phyloP scores from a whole-genome alignment of 352 stramenopile genomes.

The Detonula confervacea region DNA sequence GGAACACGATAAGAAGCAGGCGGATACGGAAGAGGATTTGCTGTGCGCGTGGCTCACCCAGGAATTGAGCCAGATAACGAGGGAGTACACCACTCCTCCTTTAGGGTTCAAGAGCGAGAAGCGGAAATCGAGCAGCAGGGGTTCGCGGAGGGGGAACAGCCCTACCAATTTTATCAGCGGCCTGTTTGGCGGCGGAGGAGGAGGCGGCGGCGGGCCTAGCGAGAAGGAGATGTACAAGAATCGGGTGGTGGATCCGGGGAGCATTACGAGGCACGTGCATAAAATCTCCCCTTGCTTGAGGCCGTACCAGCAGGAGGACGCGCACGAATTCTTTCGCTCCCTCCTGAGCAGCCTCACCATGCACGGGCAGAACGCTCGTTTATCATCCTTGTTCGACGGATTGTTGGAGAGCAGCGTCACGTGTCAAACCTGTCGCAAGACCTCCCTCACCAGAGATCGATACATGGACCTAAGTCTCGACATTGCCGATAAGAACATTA shows the following conservation, averaged over 20 bases:
- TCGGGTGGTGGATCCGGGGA: conserved; percentile 71
- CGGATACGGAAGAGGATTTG: conserved; percentile 41
- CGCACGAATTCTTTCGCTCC: conserved; percentile 82
- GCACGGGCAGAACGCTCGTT: conserved; percentile 78
- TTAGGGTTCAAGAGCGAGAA: conserved; percentile 39
- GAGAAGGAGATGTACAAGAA: conserved; percentile 13
- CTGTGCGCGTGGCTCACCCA: conserved; percentile 75
- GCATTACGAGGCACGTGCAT: conserved; percentile 78
- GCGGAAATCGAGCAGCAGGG: background rate
- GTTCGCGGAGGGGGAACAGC: background rate
- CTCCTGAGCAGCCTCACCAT: conserved; percentile 79
- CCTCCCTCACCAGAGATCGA: conserved; percentile 77
- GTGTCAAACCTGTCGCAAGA: conserved; percentile 74
- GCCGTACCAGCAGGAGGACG: conserved; percentile 84
- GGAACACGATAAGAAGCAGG: conserved; percentile 50
- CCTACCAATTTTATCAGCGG: conserved; percentile 17
- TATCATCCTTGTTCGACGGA: conserved; percentile 83
- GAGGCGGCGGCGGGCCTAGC: no score
- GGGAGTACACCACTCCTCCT: conserved; percentile 61
- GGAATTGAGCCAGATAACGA: conserved; percentile 77
- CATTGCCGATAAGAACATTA: conserved; percentile 68
- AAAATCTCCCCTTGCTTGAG: conserved; percentile 73
- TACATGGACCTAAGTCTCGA: conserved; percentile 86
- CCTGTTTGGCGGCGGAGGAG: conserved; percentile 21
- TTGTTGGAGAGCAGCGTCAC: conserved; percentile 78